Conservation (phyloP, 1,284 basidiomycete genomes). For the Puccinia hordei region DNA sequence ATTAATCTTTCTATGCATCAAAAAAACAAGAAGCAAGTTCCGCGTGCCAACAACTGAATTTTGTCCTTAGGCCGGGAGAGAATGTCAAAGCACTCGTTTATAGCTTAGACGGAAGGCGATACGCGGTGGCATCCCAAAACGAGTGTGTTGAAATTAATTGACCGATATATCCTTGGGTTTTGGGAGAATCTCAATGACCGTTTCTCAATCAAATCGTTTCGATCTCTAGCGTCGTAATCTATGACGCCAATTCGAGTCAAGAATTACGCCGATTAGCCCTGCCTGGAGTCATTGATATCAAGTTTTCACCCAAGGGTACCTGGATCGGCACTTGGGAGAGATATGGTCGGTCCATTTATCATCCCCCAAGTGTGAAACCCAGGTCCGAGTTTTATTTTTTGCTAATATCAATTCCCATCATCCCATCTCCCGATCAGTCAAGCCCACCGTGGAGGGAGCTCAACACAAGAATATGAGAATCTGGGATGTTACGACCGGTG, state of each 20-base stretch:
- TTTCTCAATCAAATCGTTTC: slow-evolving; percentile 25
- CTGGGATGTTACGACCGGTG: slow-evolving; percentile 77
- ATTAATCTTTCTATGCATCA: neutral
- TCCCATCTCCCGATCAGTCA: slow-evolving; percentile 6
- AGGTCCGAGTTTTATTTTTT: neutral
- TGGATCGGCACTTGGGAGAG: slow-evolving; percentile 94
- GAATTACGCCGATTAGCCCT: slow-evolving; percentile 58
- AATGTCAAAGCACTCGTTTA: slow-evolving; percentile 77
- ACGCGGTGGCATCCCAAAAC: slow-evolving; percentile 77
- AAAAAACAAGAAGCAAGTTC: too few species aligned
- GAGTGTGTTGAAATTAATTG: slow-evolving; percentile 64
- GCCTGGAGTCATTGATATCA: slow-evolving; percentile 76
- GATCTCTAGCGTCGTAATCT: slow-evolving; percentile 16
- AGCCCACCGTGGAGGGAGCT: slow-evolving; percentile 70
- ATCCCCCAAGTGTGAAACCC: slow-evolving; percentile 22
- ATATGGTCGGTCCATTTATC: slow-evolving; percentile 64
- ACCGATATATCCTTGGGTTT: neutral
- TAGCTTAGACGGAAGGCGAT: slow-evolving; percentile 81
- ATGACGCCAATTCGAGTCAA: slow-evolving; percentile 51
- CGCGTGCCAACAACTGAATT: neutral
- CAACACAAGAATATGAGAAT: slow-evolving; percentile 86
- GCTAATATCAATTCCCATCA: neutral
- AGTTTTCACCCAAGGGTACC: slow-evolving; percentile 87
- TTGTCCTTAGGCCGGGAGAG: slow-evolving; percentile 64
- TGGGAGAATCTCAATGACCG: neutral